phyloP scores from a whole-genome alignment of 108 stramenopile species.

The Cylindrotheca fusiformis region DNA sequence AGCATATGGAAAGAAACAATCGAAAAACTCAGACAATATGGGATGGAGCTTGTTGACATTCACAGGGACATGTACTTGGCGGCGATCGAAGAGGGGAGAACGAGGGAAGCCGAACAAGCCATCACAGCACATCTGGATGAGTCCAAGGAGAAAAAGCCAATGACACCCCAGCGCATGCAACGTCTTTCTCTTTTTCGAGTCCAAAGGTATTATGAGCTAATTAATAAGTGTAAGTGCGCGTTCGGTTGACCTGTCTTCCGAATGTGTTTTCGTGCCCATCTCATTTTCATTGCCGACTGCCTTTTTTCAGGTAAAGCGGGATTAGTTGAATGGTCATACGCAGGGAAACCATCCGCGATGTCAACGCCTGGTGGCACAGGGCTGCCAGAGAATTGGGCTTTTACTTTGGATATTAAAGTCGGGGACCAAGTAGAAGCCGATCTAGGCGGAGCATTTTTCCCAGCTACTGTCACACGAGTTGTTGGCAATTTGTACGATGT shows the following conservation, averaged over 20 bases:
- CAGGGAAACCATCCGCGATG: constrained; percentile 16
- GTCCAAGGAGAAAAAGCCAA: constrained; percentile 14
- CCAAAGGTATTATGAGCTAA: constrained; percentile 16
- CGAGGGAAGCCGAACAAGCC: constrained; percentile 60
- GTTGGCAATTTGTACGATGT: constrained; percentile 59
- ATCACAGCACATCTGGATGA: constrained; percentile 70
- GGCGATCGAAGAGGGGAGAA: constrained; percentile 73
- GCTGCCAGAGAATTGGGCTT: constrained; percentile 67
- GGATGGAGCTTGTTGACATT: constrained; percentile 60
- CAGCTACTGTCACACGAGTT: constrained; percentile 58
- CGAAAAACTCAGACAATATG: constrained; percentile 50
- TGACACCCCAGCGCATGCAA: constrained; percentile 74
- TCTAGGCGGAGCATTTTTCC: constrained; percentile 81
- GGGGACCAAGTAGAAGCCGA: constrained; percentile 83
- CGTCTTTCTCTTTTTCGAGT: constrained; percentile 75
- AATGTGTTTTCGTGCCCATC: too few species aligned
- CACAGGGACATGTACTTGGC: constrained; percentile 86
- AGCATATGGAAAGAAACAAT: constrained; percentile 60
- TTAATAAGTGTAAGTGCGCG: background rate
- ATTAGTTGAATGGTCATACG: constrained; percentile 50
- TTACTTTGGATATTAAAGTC: constrained; percentile 56
- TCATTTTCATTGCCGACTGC: too few species aligned
- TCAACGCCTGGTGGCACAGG: constrained; percentile 4
- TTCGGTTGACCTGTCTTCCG: too few species aligned
- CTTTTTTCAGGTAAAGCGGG: constrained; percentile 46